Evolutionary conservation across 805 yeast genomes (phyloP).

Genomic region (Yarrowia keelungensis): DNA sequence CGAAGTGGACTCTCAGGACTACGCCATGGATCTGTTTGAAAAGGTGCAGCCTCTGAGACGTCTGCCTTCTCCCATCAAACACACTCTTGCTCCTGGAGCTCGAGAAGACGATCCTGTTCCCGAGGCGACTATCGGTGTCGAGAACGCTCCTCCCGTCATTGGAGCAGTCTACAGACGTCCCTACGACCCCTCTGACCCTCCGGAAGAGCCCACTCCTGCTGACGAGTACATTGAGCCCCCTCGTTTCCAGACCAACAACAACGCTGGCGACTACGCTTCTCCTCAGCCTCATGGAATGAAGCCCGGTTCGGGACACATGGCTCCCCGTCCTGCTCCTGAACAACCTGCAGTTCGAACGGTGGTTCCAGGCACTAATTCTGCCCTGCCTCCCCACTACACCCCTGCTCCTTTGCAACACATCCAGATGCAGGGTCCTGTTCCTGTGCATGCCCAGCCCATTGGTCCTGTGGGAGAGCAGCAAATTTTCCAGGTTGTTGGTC

Average conservation of each 20-base stretch:
- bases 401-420: constrained; percentile 38
- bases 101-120: constrained; percentile 77
- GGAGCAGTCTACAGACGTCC: constrained; percentile 89
- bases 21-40: constrained; percentile 65
- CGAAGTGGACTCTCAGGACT: constrained; percentile 76
- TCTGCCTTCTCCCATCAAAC: constrained; percentile 83
- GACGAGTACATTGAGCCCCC: constrained; percentile 39
- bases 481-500: constrained; percentile 41
- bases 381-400: constrained; percentile 31
- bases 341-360: constrained; percentile 31
- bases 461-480: constrained; percentile 35
- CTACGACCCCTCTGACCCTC: constrained; percentile 77
- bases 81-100: constrained; percentile 77
- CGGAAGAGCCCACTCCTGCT: constrained; percentile 67
- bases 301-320: background rate
- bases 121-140: constrained; percentile 78
- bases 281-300: constrained; percentile 42
- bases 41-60: constrained; percentile 75
- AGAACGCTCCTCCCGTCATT: constrained; percentile 90
- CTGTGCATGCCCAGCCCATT: constrained; percentile 47
- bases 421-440: constrained; percentile 38
- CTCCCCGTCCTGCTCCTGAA: constrained; percentile 16
- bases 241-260: constrained; percentile 38
- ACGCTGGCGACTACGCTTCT: constrained; percentile 39
- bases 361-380: constrained; percentile 31